Evolutionary conservation across 1,284 basidiomycete genomes (phyloP), one percentile per base, ranked within the genome.

Genomic region (Tetrapyrgos nigripes): DNA sequence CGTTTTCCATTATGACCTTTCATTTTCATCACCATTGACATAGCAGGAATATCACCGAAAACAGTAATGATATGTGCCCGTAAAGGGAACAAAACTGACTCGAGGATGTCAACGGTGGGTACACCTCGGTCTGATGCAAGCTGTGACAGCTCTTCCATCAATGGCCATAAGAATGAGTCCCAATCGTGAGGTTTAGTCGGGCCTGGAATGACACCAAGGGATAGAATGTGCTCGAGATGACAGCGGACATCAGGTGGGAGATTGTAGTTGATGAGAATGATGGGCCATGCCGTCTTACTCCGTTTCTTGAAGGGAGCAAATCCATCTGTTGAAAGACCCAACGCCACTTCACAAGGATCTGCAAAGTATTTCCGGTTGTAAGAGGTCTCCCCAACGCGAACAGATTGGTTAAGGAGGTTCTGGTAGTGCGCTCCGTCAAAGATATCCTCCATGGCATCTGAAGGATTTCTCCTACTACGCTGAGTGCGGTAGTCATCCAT

Each of bases 21-120:
- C 73, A 82, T 79, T 1, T 67, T 58, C 73, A 82, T 75, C 2
- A 82, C 33, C 70, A 78, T 77, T 0, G 76, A 70, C 0, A 82
- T 65, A 0, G 81, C 82, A 8, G 77, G 80, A 28, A 82, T 81
- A 57, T 83, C 80, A 2, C 81, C 78, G 51, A 76, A 77, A 8
- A 70, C 70, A 11, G 79, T 54, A 8, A 81, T 72, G 5, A 79
- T 70, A 53, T 73, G 79, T 0, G 77, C 79, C 31, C 61, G 73
- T 0, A 83, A 68, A 1, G 57, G 35, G 53, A 81, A 81, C 6
- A 72, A 19, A 1, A 47, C 23, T 4, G 62, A 44, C 0, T 57
- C 35, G 1, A 69, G 33, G 1, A 58, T 54, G 62, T 83, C 74
- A 40, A 70, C 80, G 0, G 77, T 67, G 1, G 50, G 44, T 0